A percentile compares a stretch with the other conserved stretches of the same genome.
These are phyloP conservation scores for Tricholoma hemisulphureum DNA, from an alignment of 768 basidiomycete species.

Conservation along the genomic window DNA sequence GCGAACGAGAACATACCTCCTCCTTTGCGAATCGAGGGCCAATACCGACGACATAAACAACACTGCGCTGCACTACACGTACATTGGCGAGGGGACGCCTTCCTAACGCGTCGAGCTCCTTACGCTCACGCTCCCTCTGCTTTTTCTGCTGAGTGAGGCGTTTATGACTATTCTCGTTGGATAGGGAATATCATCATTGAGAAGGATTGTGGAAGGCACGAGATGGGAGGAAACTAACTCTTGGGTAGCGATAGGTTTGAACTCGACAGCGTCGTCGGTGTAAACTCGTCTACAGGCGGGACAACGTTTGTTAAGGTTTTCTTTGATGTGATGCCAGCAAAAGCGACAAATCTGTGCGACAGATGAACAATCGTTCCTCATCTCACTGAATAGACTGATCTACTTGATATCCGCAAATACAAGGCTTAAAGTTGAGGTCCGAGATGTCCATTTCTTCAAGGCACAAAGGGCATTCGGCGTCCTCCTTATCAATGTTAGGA, in stretches of 20 bases:
- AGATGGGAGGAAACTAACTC: conserved; percentile 62
- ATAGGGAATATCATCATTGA: conserved; percentile 11
- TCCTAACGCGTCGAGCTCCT: conserved; percentile 85
- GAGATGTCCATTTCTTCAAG: conserved; percentile 99
- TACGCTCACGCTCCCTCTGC: conserved; percentile 90
- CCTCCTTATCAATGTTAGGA: conserved; percentile 60
- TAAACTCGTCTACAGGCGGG: conserved; percentile 95
- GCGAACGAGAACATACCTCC: conserved; percentile 60
- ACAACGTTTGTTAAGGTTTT: conserved; percentile 93
- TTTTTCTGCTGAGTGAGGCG: conserved; percentile 94
- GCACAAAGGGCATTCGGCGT: conserved; percentile 96
- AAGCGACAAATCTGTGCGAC: conserved; percentile 89
- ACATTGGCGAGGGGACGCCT: conserved; percentile 88
- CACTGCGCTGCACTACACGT: conserved; percentile 93
- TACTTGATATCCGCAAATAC: conserved; percentile 98
- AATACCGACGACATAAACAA: conserved; percentile 95
- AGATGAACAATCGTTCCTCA: not conserved
- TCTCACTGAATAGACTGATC: not conserved
- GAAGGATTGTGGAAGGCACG: not conserved
- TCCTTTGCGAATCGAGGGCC: conserved; percentile 93
- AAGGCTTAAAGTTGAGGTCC: conserved; percentile 99
- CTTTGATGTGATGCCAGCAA: conserved; percentile 98
- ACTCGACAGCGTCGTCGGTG: conserved; percentile 89
- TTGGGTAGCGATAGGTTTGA: conserved; percentile 91
- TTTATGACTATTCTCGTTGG: conserved; percentile 66